Base-by-base conservation (phyloP, 2,329 filamentous ascomycete genomes). In the Fusarium staphyleae region DNA sequence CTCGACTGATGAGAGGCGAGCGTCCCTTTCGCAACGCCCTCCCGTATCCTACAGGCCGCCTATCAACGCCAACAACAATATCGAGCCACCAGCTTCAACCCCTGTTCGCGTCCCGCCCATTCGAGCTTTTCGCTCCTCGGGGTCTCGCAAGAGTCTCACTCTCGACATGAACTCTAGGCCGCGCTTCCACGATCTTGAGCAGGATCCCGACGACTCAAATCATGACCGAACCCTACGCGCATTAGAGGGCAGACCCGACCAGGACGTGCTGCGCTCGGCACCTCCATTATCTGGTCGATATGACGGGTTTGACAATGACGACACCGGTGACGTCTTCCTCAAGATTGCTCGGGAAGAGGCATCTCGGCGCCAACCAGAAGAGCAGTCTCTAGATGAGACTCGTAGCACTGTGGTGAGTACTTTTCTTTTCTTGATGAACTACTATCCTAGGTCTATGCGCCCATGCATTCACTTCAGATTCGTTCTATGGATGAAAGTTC, bases 291-390 rank as follows among this genome's bases (percentile, higher is more conserved):
- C 76, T 1, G 71, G 71, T 12, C 41, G 70, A 58, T 60, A 70
- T 63, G 57, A 72, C 65, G 37, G 68, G 65, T 51, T 63, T 9
- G 67, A 81, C 43, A 73, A 71, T 34, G 83, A 86, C 47, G 83
- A 84, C 58, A 81, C 77, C 3, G 81, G 81, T 32, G 83, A 86
- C 57, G 73, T 86, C 33, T 86, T 86, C 58, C 77, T 86, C 54
- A 80, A 76, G 47, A 85, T 86, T 53, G 83, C 83, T 11, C 75
- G 79, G 10, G 81, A 86, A 52, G 82, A 85, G 56, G 61, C 77
- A 12, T 65, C 69, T 13, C 75, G 73, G 40, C 77, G 74, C 43
- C 64, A 67, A 14, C 55, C 65, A 8, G 74, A 76, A 35, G 71
- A 73, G 6, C 72, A 70, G 34, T 63, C 68, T 19, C 60, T 56